Base-by-base conservation (phyloP, 2,329 filamentous ascomycete species). In the Lecanosticta acicola region DNA sequence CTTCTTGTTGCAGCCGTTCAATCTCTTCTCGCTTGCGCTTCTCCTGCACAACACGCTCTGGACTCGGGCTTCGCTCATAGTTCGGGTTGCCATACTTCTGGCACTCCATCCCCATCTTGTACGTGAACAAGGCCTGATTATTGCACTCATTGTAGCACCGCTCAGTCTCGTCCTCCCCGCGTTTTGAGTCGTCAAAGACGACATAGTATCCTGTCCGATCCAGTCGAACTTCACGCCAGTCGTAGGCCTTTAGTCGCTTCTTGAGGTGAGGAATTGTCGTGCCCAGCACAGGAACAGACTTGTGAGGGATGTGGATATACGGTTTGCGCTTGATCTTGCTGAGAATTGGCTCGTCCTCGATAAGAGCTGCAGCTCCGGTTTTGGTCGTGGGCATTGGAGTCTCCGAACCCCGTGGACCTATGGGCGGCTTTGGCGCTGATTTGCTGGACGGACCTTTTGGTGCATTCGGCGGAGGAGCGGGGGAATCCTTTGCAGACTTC, bases 121-220 rank as follows among this genome's bases (percentile, higher is more conserved):
- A 97, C 1, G 85, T 96, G 71, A 98, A 98, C 53, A 98, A 80
- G 4, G 85, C 79, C 35, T 84, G 84, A 64, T 85, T 84, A 63
- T 96, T 83, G 55, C 86, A 89, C 41, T 83, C 78, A 43, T 80
- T 76, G 65, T 81, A 90, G 63, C 90, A 96, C 51, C 85, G 78
- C 56, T 87, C 83, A 0, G 88, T 84, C 67, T 96, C 89, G 45
- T 83, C 75, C 58, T 89, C 83, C 2, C 91, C 91, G 7, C 77
- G 74, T 44, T 79, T 78, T 1, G 81, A 87, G 58, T 91, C 84
- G 41, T 86, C 80, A 60, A 98, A 98, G n/a, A 89, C 74, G 42
- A 97, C 81, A 64, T 87, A 97, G 66, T 96, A 98, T 0, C 93
- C 93, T 0, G 81, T 84, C 48, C 80, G 80, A 64, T 98, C 93